These are phyloP conservation scores for Ophiostoma montium DNA, from an alignment of 2,329 filamentous ascomycete species.

Conservation along the genomic window DNA sequence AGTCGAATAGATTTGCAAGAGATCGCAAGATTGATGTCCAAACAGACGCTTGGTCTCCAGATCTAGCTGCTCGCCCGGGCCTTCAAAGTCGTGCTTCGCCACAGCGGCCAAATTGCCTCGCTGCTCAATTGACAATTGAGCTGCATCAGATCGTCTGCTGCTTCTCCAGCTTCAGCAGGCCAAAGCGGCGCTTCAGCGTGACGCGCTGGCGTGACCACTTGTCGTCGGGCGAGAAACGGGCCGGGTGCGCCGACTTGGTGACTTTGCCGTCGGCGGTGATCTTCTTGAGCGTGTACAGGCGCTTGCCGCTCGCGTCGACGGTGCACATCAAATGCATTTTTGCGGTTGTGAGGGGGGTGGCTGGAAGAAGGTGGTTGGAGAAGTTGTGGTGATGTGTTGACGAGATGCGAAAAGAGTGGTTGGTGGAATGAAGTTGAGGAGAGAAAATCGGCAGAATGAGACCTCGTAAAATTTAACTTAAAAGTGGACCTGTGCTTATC, in stretches of 20 bases:
- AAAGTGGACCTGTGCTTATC: too few species aligned
- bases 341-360: neutral
- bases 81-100: too few species aligned
- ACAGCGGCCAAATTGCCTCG: too few species aligned
- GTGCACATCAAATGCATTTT: constrained; percentile 65
- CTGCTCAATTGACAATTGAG: neutral
- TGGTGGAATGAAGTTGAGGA: too few species aligned
- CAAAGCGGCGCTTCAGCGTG: constrained; percentile 86
- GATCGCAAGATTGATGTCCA: neutral
- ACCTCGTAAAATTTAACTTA: too few species aligned
- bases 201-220: constrained; percentile 96
- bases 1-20: neutral
- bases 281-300: constrained; percentile 92
- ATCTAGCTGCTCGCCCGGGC: neutral
- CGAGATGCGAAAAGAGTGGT: too few species aligned
- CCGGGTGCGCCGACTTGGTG: constrained; percentile 91
- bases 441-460: too few species aligned
- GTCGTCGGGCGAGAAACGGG: constrained; percentile 94
- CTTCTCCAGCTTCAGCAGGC: constrained; percentile 47
- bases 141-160: constrained; percentile 20
- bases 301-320: constrained; percentile 67
- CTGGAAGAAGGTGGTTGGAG: neutral
- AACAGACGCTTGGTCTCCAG: neutral
- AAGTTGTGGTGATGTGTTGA: neutral
- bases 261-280: constrained; percentile 59